phyloP scores from a whole-genome alignment of 768 basidiomycete genomes.

The Boletus pseudopeckii region DNA sequence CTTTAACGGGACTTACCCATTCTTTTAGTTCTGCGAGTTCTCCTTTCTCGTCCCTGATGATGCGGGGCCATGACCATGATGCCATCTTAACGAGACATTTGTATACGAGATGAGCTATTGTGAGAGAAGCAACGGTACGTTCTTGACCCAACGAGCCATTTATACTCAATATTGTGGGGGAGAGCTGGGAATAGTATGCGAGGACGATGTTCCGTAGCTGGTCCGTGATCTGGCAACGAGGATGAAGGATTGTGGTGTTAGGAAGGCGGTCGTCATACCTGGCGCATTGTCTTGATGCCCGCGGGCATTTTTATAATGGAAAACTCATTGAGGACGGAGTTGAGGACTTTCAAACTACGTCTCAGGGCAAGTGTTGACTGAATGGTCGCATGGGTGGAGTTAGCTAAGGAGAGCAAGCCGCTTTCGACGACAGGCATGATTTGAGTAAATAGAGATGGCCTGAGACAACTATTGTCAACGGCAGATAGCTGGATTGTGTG shows the following conservation, averaged over 20 bases:
- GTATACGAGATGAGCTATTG: slow-evolving; percentile 64
- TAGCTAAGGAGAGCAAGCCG: slow-evolving; percentile 49
- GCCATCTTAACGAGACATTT: slow-evolving; percentile 72
- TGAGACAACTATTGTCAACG: slow-evolving; percentile 4
- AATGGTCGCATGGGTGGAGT: slow-evolving; percentile 39
- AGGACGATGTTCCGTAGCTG: slow-evolving; percentile 52
- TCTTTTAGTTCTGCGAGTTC: slow-evolving; percentile 43
- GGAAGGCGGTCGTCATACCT: slow-evolving; percentile 38
- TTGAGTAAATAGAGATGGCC: slow-evolving; percentile 30
- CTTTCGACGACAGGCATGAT: slow-evolving; percentile 55
- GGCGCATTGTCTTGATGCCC: slow-evolving; percentile 63
- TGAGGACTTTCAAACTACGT: slow-evolving; percentile 61
- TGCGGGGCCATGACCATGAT: slow-evolving; percentile 64
- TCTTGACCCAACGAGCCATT: slow-evolving; percentile 34
- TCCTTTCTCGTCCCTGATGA: slow-evolving; percentile 42
- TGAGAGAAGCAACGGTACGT: slow-evolving; percentile 44
- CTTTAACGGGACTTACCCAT: slow-evolving; percentile 45
- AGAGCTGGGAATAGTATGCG: slow-evolving; percentile 55
- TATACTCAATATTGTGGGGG: slow-evolving; percentile 34
- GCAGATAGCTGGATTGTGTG: neutral
- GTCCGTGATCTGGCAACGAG: slow-evolving; percentile 20
- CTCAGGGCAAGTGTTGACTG: slow-evolving; percentile 49
- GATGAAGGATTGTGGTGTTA: neutral
- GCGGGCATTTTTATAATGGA: slow-evolving; percentile 64
- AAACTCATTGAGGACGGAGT: slow-evolving; percentile 68